phyloP scores from a whole-genome alignment of 768 basidiomycete species.

The Agaricus subrufescens region DNA sequence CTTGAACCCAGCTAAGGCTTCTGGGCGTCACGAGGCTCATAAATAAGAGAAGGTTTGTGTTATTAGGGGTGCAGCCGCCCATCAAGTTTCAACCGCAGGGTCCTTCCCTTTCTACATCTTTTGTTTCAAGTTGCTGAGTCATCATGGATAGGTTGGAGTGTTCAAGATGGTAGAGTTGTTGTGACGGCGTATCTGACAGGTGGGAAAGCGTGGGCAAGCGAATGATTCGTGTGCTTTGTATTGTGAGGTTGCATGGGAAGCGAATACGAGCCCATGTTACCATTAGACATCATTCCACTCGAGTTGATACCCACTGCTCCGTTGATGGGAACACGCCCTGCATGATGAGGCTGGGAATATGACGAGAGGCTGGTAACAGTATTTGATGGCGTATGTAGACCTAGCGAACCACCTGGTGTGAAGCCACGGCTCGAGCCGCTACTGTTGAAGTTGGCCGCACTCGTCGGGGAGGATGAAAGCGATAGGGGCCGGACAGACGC shows the following conservation, averaged over 20 bases:
- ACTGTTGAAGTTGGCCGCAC: not conserved
- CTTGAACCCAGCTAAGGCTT: not conserved
- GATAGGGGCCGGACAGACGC: constrained; percentile 2
- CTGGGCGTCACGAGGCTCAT: constrained; percentile 9
- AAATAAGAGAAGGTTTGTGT: constrained; percentile 5
- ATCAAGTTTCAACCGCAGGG: constrained; percentile 6
- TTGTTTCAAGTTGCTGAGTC: constrained; percentile 8
- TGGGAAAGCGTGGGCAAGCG: constrained; percentile 39
- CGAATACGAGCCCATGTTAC: constrained; percentile 12
- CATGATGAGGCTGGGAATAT: constrained; percentile 14
- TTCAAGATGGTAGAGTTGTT: constrained; percentile 14
- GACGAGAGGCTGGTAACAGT: not conserved
- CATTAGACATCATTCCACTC: not conserved
- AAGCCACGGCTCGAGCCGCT: not conserved
- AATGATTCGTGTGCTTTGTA: constrained; percentile 27
- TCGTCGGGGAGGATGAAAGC: not conserved
- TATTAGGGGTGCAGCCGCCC: constrained; percentile 2
- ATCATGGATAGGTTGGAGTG: not conserved
- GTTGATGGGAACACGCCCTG: not conserved
- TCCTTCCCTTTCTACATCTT: constrained; percentile 4
- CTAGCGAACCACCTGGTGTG: not conserved
- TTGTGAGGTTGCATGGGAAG: constrained; percentile 20
- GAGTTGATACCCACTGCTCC: not conserved
- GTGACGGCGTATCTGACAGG: constrained; percentile 27
- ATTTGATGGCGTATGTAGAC: not conserved